Conservation (phyloP, 169 alveolate genomes). For the Babesia bigemina region DNA sequence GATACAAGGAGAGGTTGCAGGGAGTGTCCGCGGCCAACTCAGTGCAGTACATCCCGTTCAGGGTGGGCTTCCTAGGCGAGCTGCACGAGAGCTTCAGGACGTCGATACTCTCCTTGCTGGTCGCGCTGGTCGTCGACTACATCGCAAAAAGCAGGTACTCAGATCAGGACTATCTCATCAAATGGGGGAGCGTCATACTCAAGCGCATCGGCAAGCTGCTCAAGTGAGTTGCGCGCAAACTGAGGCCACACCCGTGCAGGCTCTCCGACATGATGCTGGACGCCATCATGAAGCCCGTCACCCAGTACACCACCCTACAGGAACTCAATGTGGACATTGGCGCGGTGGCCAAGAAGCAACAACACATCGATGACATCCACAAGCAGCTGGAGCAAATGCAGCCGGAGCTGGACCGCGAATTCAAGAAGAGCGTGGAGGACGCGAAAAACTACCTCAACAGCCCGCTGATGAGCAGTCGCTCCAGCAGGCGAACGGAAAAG, state of each 20-base stretch:
- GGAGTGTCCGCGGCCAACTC: constrained; percentile 61
- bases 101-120: constrained; percentile 46
- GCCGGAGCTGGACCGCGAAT: constrained; percentile 34
- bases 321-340: constrained; percentile 41
- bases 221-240: constrained; percentile 4
- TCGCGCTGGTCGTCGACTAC: constrained; percentile 51
- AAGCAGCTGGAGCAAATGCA: constrained; percentile 20
- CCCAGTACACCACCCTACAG: constrained; percentile 46
- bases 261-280: constrained; percentile 44
- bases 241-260: constrained; percentile 1
- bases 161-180: constrained; percentile 31
- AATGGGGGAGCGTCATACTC: constrained; percentile 50
- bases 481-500: neutral
- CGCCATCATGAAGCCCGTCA: constrained; percentile 51
- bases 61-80: constrained; percentile 41
- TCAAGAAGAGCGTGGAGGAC: constrained; percentile 24
- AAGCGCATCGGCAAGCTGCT: constrained; percentile 59
- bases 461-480: constrained; percentile 3
- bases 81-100: constrained; percentile 39
- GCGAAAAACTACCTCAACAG: constrained; percentile 35
- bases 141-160: constrained; percentile 27
- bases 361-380: constrained; percentile 10
- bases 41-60: constrained; percentile 63
- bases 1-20: constrained; percentile 55
- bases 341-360: constrained; percentile 13